Base-by-base conservation (phyloP, 306 rosid genomes). In the Acacia melanoxylon region DNA sequence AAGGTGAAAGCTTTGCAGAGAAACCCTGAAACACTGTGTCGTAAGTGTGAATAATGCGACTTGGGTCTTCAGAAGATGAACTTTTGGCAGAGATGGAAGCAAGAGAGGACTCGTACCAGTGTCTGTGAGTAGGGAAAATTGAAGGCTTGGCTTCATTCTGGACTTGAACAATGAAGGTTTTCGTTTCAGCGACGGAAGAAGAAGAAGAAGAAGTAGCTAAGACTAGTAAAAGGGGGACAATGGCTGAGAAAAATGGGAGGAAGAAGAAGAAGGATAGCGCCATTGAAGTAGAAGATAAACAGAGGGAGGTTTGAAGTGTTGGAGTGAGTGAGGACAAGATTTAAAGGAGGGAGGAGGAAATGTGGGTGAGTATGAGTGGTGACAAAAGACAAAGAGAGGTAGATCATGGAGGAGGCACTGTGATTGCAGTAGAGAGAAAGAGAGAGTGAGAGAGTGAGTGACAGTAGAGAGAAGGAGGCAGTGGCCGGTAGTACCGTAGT, bases 91-190 rank as follows among this genome's bases (percentile, higher is more conserved):
- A 42, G 8, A 89, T 65, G 2, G 94, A 83, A 19, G 92, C 80
- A 4, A 94, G 90, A 0, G 92, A 90, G 2, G 98, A 92, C 41
- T 84, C 87, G 75, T 94, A 94, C 98, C 98, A 94, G 80, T 81
- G 82, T 59, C 68, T 83, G 80, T 90, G 97, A 15, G 92, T 90
- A 10, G 94, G 89, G 90, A 92, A 94, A 17, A 94, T 85, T 13
- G 98, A 88, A 9, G 98, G 98, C 75, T 92, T 94, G 22, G 90
- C 82, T 1, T 92, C 91, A 0, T 82, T 82, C 52, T 85, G 82
- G 11, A 94, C 92, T 82, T 90, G 93, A 20, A 94, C 89, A 12
- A 94, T 88, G 92, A 86, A 92, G 44, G 98, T 90, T 75, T 48
- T 83, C 62, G 72, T 76, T 13, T 81, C 85, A 58, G 61, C 4